Conservation (phyloP, 129 eudicot genomes). For the Helichrysum umbraculigerum region DNA sequence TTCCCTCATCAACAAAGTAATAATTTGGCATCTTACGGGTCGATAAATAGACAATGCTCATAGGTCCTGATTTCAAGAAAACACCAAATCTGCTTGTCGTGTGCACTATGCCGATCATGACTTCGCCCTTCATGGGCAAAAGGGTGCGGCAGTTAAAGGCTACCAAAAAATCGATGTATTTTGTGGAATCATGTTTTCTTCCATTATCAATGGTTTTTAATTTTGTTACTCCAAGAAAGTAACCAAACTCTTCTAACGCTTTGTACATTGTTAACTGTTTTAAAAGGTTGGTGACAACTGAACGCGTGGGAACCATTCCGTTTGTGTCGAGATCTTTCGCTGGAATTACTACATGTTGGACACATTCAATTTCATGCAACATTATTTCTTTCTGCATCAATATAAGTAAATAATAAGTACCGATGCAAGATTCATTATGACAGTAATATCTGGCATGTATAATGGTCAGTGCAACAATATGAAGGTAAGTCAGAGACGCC, state of each 20-base stretch:
- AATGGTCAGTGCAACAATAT: neutral
- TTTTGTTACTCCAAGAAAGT: conserved; percentile 66
- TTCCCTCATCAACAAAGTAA: conserved; percentile 42
- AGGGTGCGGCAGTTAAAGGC: conserved; percentile 53
- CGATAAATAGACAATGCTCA: conserved; percentile 53
- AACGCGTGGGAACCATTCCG: conserved; percentile 35
- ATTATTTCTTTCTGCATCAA: conserved; percentile 42
- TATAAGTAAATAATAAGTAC: neutral
- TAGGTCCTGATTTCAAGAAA: conserved; percentile 66
- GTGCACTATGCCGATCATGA: conserved; percentile 58
- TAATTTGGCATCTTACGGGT: conserved; percentile 59
- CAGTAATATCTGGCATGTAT: neutral
- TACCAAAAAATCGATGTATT: conserved; percentile 39
- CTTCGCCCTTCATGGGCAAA: conserved; percentile 57
- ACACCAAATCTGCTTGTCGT: conserved; percentile 37
- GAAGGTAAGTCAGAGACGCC: neutral
- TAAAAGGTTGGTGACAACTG: conserved; percentile 41
- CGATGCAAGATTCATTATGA: neutral
- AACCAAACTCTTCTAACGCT: conserved; percentile 49
- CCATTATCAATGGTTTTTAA: conserved; percentile 50
- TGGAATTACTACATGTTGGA: conserved; percentile 32
- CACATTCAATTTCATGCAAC: conserved; percentile 44
- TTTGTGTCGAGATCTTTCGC: conserved; percentile 30
- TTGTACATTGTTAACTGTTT: conserved; percentile 36
- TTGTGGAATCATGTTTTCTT: conserved; percentile 15